phyloP scores from a whole-genome alignment of 1,284 basidiomycete genomes.

The Leccinum griseonigrum region DNA sequence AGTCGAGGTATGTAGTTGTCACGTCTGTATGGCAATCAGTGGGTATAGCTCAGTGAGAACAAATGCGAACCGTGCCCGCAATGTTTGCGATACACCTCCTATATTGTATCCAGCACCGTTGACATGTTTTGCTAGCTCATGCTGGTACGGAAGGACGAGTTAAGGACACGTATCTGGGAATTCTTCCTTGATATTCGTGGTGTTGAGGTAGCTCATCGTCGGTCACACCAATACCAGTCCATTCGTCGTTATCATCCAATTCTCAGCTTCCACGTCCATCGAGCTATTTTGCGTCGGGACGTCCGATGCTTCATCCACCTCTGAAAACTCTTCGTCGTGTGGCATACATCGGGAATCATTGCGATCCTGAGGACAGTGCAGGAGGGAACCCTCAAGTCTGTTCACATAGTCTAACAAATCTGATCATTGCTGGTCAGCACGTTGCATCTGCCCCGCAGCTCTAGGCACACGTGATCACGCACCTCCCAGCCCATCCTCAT shows the following conservation, averaged over 20 bases:
- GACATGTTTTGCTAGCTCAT: conserved; percentile 91
- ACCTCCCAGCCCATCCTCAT: conserved; percentile 65
- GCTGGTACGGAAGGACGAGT: conserved; percentile 37
- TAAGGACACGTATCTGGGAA: not conserved
- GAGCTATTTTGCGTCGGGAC: conserved; percentile 7
- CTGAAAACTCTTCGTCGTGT: conserved; percentile 29
- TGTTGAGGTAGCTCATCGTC: conserved; percentile 16
- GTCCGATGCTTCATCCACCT: conserved; percentile 27
- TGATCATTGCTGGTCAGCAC: conserved; percentile 19
- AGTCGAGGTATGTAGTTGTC: conserved; percentile 68
- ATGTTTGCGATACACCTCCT: conserved; percentile 76
- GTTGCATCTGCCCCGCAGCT: not conserved
- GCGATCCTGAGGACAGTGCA: not conserved
- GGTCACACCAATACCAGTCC: conserved; percentile 23
- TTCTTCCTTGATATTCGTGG: not conserved
- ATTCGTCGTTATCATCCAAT: conserved; percentile 12
- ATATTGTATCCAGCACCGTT: conserved; percentile 75
- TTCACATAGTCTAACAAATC: conserved; percentile 55
- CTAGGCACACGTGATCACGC: conserved; percentile 13
- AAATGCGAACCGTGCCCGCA: conserved; percentile 69
- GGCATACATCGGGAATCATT: not conserved
- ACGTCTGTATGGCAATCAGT: conserved; percentile 56
- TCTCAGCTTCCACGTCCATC: conserved; percentile 7
- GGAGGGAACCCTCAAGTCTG: conserved; percentile 19
- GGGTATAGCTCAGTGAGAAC: not conserved